Evolutionary conservation across 352 stramenopile species (phyloP).

Genomic region (Pythium phragmiticola): DNA sequence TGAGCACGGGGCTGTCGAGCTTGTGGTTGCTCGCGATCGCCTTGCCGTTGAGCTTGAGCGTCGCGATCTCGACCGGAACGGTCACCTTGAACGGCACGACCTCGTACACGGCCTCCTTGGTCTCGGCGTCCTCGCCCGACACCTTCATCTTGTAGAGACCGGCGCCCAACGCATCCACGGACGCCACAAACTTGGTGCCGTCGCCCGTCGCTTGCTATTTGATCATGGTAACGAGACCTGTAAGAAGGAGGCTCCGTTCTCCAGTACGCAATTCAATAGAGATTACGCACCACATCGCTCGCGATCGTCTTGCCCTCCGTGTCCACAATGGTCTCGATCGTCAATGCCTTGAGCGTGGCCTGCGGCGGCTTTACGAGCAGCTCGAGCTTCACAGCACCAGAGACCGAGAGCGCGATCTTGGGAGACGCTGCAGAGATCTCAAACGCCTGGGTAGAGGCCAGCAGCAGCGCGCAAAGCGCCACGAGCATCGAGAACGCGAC

Average conservation of each 20-base stretch:
- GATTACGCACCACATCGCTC: conserved; percentile 49
- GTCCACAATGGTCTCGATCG: conserved; percentile 70
- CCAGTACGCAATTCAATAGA: not conserved
- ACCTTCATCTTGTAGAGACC: conserved; percentile 87
- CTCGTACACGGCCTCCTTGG: conserved; percentile 48
- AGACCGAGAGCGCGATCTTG: conserved; percentile 42
- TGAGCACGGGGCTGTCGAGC: conserved; percentile 52
- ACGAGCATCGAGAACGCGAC: conserved; percentile 22
- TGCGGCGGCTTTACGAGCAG: conserved; percentile 58
- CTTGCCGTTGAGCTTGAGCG: conserved; percentile 53
- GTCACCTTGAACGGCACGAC: conserved; percentile 80
- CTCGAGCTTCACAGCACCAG: conserved; percentile 44
- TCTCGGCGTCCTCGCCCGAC: conserved; percentile 36
- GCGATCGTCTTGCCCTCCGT: conserved; percentile 54
- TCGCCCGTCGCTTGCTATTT: conserved; percentile 60
- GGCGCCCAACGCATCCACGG: conserved; percentile 41
- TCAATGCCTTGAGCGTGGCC: conserved; percentile 49
- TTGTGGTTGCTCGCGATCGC: conserved; percentile 51
- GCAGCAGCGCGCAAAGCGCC: conserved; percentile 19
- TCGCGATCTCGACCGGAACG: conserved; percentile 56
- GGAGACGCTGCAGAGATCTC: conserved; percentile 41
- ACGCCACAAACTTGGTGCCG: conserved; percentile 55
- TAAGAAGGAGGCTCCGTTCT: not conserved
- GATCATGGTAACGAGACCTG: not conserved
- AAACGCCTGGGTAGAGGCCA: conserved; percentile 24